Base-by-base conservation (phyloP, 768 basidiomycete species). In the Tulasnella sp. region DNA sequence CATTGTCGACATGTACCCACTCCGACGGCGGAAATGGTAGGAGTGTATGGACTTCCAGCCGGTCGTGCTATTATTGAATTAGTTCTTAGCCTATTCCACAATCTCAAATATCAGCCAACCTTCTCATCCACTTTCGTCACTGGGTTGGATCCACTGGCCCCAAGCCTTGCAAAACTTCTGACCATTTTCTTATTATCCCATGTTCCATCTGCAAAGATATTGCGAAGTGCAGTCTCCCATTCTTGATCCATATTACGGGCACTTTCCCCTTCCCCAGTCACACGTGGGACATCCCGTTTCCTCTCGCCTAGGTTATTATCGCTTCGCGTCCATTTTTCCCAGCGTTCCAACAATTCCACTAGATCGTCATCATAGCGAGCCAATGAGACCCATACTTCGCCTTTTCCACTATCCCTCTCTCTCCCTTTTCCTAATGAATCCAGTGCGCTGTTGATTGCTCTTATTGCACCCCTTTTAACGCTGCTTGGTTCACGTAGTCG, bases 111-210 rank as follows among this genome's bases (percentile, higher is more conserved):
- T 19, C 34, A 35, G 12, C 12, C 12, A 35, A 35, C 12, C 34
- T 35, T 12, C 25, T 16, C 27, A 15, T 51, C 49, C 27, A 41
- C 37, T 13, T 25, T 19, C 1, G 25, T 16, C 16, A 68, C 58
- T 4, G 59, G 58, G 5, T 61, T 59, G 4, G 66, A 64, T 5
- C 64, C 64, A 12, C 62, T 58, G 4, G 63, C 60, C 4, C 75
- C 76, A 64, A 89, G 65, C 55, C 74, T 71, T 1, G 82, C 81
- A 65, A 88, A 89, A 52, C 73, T 74, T 45, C 71, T 66, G 43
- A 89, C 77, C 87, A 89, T 88, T 70, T 88, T 89, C 51, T 63
- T 64, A 40, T 65, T 70, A 62, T 90, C 87, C 81, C 83, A 87
- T 57, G 59, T 69, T 9, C 72, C 79, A 37, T 65, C 69, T 54